phyloP scores from a whole-genome alignment of 2,329 filamentous ascomycete genomes.

The Monosporascus sp. region DNA sequence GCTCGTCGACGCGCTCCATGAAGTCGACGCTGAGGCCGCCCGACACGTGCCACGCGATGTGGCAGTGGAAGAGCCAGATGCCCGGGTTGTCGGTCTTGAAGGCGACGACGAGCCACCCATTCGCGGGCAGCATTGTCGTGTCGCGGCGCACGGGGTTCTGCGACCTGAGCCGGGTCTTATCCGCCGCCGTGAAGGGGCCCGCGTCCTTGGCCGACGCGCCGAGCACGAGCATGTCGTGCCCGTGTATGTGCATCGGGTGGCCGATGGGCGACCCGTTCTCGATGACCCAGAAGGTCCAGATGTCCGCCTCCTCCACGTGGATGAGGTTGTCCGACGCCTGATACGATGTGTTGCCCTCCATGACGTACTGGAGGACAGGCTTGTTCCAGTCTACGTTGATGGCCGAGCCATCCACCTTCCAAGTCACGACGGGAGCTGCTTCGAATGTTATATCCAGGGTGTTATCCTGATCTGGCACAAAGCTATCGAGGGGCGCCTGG shows the following conservation, averaged over 20 bases:
- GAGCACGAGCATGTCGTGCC: slow-evolving; percentile 31
- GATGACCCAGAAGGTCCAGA: slow-evolving; percentile 26
- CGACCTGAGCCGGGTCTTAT: slow-evolving; percentile 26
- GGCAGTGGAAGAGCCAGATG: slow-evolving; percentile 42
- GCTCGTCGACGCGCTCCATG: slow-evolving; percentile 31
- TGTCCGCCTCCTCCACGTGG: slow-evolving; percentile 13
- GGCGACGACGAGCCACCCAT: slow-evolving; percentile 42
- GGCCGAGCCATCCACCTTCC: slow-evolving; percentile 14
- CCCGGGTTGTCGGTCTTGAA: slow-evolving; percentile 48
- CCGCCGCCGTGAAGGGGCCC: slow-evolving; percentile 15
- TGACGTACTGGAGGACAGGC: slow-evolving; percentile 28
- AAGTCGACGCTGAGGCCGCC: slow-evolving; percentile 49
- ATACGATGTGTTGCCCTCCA: slow-evolving; percentile 20
- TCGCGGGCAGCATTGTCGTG: slow-evolving; percentile 36
- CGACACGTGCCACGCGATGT: slow-evolving; percentile 45
- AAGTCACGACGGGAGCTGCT: slow-evolving; percentile 5
- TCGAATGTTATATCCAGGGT: slow-evolving; percentile 11
- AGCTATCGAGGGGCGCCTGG: slow-evolving; percentile 10
- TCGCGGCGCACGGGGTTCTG: slow-evolving; percentile 43
- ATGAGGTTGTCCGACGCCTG: slow-evolving; percentile 17
- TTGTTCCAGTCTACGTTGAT: slow-evolving; percentile 28
- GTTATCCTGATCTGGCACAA: slow-evolving; percentile 4
- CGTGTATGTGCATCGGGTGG: slow-evolving; percentile 29
- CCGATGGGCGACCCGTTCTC: slow-evolving; percentile 16
- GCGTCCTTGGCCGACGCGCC: slow-evolving; percentile 14